Evolutionary conservation across 768 basidiomycete genomes (phyloP).

Genomic region (Podaxis sp.): DNA sequence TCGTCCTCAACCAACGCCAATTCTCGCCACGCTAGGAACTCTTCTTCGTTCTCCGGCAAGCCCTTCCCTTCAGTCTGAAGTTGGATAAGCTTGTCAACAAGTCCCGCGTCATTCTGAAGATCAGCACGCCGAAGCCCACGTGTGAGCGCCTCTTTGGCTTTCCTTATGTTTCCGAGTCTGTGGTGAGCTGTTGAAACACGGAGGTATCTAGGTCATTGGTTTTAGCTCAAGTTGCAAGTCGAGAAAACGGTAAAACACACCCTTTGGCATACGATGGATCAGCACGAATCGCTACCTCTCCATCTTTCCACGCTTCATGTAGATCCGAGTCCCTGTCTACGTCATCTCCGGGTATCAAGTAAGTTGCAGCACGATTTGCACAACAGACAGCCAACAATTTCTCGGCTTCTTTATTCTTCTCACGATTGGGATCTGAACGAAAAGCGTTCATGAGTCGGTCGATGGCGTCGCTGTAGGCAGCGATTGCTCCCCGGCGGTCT

Average conservation of each 20-base stretch:
- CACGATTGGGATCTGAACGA: conserved; percentile 8
- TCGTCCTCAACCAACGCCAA: conserved; percentile 13
- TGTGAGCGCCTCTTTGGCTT: conserved; percentile 19
- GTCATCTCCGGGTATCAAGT: not conserved
- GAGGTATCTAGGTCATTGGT: conserved; percentile 17
- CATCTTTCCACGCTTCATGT: conserved; percentile 15
- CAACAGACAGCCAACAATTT: conserved; percentile 11
- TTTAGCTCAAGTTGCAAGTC: not conserved
- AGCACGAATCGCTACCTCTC: conserved; percentile 14
- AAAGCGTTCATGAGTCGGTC: conserved; percentile 16
- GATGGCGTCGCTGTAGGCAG: conserved; percentile 12
- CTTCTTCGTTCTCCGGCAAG: conserved; percentile 17
- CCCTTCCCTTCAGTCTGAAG: conserved; percentile 21
- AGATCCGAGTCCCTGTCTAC: conserved; percentile 2
- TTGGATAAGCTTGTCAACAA: conserved; percentile 20
- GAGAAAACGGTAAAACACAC: conserved; percentile 1
- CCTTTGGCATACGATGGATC: conserved; percentile 17
- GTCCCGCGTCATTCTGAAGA: conserved; percentile 15
- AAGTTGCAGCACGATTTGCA: conserved; percentile 11
- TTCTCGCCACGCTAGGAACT: conserved; percentile 10
- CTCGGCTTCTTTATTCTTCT: conserved; percentile 12
- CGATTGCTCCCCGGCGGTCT: conserved; percentile 10
- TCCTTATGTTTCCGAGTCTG: conserved; percentile 13
- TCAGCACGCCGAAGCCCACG: conserved; percentile 17
- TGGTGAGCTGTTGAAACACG: conserved; percentile 20